A percentile compares a stretch with the other conserved stretches of the same genome.
Conservation (phyloP, 1,284 basidiomycete genomes). For the Agaricales sp. region DNA sequence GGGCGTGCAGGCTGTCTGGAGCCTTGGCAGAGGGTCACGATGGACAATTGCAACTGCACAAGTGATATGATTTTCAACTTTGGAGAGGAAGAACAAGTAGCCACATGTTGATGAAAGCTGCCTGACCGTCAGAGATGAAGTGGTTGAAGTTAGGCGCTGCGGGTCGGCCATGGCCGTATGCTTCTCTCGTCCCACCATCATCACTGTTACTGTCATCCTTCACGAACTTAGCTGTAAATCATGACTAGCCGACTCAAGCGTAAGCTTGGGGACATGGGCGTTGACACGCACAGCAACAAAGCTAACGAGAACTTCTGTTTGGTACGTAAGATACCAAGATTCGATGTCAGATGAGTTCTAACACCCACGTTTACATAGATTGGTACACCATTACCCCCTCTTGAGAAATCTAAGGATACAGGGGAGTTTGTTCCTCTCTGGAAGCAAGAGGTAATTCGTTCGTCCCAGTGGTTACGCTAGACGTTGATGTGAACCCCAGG, state of each 20-base stretch:
- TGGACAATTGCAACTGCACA: too few relatives aligned
- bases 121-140: too few relatives aligned
- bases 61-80: too few relatives aligned
- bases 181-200: too few relatives aligned
- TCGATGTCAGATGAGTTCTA: constrained; percentile 3
- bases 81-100: too few relatives aligned
- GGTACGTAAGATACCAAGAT: constrained; percentile 31
- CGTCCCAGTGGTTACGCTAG: constrained; percentile 9
- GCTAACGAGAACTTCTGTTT: constrained; percentile 84
- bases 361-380: constrained; percentile 38
- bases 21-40: too few relatives aligned
- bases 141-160: too few relatives aligned
- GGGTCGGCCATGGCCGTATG: too few relatives aligned
- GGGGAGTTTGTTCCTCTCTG: constrained; percentile 94
- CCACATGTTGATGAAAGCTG: too few relatives aligned
- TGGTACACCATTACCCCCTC: constrained; percentile 84
- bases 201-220: not conserved
- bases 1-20: too few relatives aligned
- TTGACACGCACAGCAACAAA: constrained; percentile 58
- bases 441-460: constrained; percentile 80
- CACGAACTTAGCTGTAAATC: not conserved
- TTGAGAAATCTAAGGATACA: constrained; percentile 81
- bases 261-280: constrained; percentile 73
- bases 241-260: constrained; percentile 47
- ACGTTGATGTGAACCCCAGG: constrained; percentile 32